A percentile compares a stretch with the other conserved stretches of the same genome.
These are phyloP conservation scores for Trichoderma erinaceum DNA, from an alignment of 495 filamentous ascomycete species.

Conservation along the genomic window DNA sequence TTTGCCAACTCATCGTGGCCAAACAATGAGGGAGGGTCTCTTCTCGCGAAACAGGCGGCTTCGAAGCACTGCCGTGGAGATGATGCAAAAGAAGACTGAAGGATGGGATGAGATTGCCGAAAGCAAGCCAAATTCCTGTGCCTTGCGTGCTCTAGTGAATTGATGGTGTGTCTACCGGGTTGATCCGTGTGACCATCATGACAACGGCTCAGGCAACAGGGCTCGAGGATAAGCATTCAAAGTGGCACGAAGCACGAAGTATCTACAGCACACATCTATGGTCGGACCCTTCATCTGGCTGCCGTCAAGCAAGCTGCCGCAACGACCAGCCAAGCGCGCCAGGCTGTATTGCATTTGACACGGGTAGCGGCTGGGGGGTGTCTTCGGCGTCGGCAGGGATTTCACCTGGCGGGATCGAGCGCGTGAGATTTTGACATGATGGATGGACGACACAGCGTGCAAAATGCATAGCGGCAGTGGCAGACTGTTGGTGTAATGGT, in stretches of 20 bases:
- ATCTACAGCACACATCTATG: neutral
- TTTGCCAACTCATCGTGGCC: neutral
- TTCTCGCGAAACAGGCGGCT: neutral
- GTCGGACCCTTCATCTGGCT: neutral
- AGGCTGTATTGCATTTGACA: neutral
- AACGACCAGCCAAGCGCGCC: neutral
- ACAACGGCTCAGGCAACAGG: neutral
- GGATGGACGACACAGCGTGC: neutral
- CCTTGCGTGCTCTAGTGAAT: neutral
- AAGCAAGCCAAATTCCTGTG: neutral
- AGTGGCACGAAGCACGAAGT: neutral
- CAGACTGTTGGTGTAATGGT: neutral
- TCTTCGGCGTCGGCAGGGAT: neutral
- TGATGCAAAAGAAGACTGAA: neutral
- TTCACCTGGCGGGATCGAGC: neutral
- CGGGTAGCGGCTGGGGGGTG: neutral
- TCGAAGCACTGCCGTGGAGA: neutral
- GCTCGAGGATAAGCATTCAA: neutral
- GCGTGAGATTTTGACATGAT: slow-evolving; percentile 1
- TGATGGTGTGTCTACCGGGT: neutral
- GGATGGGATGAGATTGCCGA: neutral
- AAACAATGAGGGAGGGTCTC: neutral
- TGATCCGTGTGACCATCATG: neutral
- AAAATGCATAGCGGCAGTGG: neutral
- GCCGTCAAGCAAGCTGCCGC: neutral